Evolutionary conservation across 2,329 filamentous ascomycete species (phyloP).

Genomic region (Pseudopithomyces maydicus): DNA sequence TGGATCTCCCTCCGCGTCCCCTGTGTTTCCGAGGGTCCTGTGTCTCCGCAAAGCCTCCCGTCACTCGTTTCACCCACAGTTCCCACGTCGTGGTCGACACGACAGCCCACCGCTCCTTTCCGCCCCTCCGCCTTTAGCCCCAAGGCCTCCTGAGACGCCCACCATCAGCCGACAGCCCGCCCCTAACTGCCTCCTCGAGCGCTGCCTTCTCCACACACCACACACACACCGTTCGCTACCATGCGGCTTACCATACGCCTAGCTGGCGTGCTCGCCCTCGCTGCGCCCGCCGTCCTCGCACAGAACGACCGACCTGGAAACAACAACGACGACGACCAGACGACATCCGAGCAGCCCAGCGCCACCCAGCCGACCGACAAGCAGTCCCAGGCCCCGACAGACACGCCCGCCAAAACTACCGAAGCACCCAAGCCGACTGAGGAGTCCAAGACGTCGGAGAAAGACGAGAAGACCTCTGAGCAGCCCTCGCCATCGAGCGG

Average conservation of each 20-base stretch:
- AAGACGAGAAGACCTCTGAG: slow-evolving; percentile 9
- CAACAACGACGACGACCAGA: not conserved
- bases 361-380: slow-evolving; percentile 19
- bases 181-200: slow-evolving; percentile 24
- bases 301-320: slow-evolving; percentile 31
- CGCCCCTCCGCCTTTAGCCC: slow-evolving; percentile 13
- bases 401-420: slow-evolving; percentile 21
- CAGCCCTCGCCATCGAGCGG: slow-evolving; percentile 17
- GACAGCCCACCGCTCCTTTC: slow-evolving; percentile 11
- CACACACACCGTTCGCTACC: slow-evolving; percentile 10
- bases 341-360: slow-evolving; percentile 24
- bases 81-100: slow-evolving; percentile 18
- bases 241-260: slow-evolving; percentile 41
- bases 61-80: slow-evolving; percentile 38
- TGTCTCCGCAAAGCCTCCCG: slow-evolving; percentile 32
- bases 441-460: slow-evolving; percentile 18
- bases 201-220: slow-evolving; percentile 17
- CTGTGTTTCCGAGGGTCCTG: slow-evolving; percentile 7
- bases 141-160: slow-evolving; percentile 17
- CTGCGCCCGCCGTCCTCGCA: slow-evolving; percentile 37
- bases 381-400: slow-evolving; percentile 13
- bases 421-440: slow-evolving; percentile 16
- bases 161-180: slow-evolving; percentile 24
- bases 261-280: slow-evolving; percentile 35
- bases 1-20: slow-evolving; percentile 22